Evolutionary conservation across 495 filamentous ascomycete species (phyloP).

Genomic region (Aspergillus homomorphus): DNA sequence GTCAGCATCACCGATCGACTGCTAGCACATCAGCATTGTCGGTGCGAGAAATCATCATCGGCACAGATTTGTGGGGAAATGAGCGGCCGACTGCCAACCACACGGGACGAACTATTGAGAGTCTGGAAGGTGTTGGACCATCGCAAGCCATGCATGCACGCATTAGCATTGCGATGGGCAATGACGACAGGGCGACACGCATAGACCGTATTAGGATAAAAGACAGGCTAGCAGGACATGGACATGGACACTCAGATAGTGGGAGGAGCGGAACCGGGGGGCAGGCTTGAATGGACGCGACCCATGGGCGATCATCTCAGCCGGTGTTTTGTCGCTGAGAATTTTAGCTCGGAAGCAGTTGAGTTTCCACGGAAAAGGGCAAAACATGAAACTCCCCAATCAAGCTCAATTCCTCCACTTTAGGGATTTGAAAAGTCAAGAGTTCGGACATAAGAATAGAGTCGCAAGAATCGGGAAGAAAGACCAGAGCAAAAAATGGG

Average conservation of each 20-base stretch:
- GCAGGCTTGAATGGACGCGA: conserved; percentile 9
- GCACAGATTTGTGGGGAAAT: background rate
- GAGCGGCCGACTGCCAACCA: background rate
- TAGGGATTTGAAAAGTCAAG: background rate
- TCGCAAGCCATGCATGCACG: background rate
- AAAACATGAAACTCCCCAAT: conserved; percentile 2
- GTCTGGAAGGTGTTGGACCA: background rate
- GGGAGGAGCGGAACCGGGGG: conserved; percentile 8
- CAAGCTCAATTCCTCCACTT: background rate
- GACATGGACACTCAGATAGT: too few relatives aligned
- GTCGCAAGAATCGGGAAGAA: background rate
- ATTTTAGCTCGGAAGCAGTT: background rate
- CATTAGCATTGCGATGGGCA: conserved; percentile 2
- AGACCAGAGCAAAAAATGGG: background rate
- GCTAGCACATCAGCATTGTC: background rate
- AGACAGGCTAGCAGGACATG: background rate
- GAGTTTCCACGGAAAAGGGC: conserved; percentile 3
- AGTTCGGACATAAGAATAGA: background rate
- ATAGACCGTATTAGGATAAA: background rate
- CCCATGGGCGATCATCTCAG: conserved; percentile 20
- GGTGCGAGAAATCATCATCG: background rate
- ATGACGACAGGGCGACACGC: background rate
- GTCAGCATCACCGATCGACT: background rate
- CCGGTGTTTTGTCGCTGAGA: conserved; percentile 15
- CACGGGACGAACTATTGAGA: background rate